Conservation (phyloP, 495 filamentous ascomycete species). For the Hypoxylon intermedium region DNA sequence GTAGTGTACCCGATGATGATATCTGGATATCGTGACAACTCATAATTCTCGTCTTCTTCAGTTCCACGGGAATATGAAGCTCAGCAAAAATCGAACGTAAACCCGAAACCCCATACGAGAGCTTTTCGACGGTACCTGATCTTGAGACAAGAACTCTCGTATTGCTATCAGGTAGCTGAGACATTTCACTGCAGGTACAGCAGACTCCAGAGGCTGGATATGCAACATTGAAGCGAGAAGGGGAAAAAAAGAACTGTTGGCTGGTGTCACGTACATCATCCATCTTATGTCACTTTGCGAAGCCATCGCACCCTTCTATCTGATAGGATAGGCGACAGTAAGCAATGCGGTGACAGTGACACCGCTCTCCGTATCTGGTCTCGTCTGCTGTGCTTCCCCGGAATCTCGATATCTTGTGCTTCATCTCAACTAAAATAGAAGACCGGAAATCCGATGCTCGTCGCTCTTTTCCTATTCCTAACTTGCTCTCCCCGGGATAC, state of each 20-base stretch:
- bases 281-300: neutral
- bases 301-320: neutral
- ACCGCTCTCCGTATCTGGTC: conserved; percentile 12
- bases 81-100: too few relatives aligned
- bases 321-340: too few relatives aligned
- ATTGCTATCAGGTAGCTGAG: too few relatives aligned
- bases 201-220: neutral
- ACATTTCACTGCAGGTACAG: neutral
- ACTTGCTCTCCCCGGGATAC: neutral
- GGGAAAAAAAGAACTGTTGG: neutral
- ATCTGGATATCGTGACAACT: too few relatives aligned
- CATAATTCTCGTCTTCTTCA: too few relatives aligned
- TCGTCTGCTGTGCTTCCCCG: neutral
- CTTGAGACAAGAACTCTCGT: too few relatives aligned
- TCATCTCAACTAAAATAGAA: neutral
- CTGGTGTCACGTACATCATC: conserved; percentile 16
- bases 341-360: neutral
- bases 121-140: too few relatives aligned
- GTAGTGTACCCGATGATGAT: too few relatives aligned
- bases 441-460: neutral
- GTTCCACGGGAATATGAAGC: too few relatives aligned
- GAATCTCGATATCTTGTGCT: conserved; percentile 3
- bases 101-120: too few relatives aligned
- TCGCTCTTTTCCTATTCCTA: conserved; percentile 6
- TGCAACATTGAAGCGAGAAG: too few relatives aligned